Evolutionary conservation across 345 rosid species (phyloP).

Genomic region (Aurinia saxatilis): DNA sequence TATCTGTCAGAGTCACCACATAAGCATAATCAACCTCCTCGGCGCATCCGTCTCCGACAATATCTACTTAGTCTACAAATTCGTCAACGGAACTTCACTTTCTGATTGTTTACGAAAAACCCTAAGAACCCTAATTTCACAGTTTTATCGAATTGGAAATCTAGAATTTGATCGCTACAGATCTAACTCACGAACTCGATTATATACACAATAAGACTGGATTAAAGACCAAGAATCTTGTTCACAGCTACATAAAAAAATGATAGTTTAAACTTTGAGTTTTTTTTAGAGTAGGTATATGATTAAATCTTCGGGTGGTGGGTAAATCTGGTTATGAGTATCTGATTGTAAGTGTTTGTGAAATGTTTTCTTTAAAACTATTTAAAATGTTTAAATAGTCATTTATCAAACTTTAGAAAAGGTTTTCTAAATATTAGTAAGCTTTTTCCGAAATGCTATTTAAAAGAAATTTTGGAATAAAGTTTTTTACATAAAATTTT

Average conservation of each 20-base stretch:
- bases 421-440: too few relatives aligned
- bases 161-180: slow-evolving; percentile 79
- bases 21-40: slow-evolving; percentile 54
- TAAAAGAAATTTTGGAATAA: too few relatives aligned
- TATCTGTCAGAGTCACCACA: slow-evolving; percentile 68
- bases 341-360: too few relatives aligned
- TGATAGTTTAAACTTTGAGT: too few relatives aligned
- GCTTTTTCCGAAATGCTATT: too few relatives aligned
- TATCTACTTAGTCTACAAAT: slow-evolving; percentile 73
- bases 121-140: slow-evolving; percentile 58
- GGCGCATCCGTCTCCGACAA: slow-evolving; percentile 69
- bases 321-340: too few relatives aligned
- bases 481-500: too few relatives aligned
- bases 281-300: too few relatives aligned
- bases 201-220: slow-evolving; percentile 84
- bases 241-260: slow-evolving; percentile 71
- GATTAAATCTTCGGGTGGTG: too few relatives aligned
- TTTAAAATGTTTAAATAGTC: too few relatives aligned
- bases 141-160: slow-evolving; percentile 61
- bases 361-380: too few relatives aligned
- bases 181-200: slow-evolving; percentile 78
- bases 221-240: slow-evolving; percentile 49
- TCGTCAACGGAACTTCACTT: slow-evolving; percentile 53
- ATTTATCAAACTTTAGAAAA: too few relatives aligned
- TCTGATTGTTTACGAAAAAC: slow-evolving; percentile 64